A percentile compares a stretch with the other conserved stretches of the same genome.
These are phyloP conservation scores for Boechera stricta DNA, from an alignment of 345 rosid species.

Conservation along the genomic window DNA sequence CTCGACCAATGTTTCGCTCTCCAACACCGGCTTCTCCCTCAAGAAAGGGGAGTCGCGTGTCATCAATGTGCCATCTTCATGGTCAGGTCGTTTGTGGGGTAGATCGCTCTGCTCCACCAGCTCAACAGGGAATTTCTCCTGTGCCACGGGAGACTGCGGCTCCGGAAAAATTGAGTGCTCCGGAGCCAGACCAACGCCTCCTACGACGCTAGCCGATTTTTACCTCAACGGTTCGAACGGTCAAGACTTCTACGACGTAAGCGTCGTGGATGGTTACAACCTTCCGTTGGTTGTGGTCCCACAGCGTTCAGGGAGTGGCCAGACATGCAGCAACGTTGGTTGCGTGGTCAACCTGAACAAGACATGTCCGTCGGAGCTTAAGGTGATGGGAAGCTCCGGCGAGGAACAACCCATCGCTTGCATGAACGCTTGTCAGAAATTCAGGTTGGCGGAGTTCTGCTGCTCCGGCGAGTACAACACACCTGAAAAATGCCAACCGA, in stretches of 20 bases:
- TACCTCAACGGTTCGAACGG: constrained; percentile 27
- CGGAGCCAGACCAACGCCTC: constrained; percentile 45
- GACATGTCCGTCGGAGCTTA: constrained; percentile 54
- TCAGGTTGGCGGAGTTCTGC: constrained; percentile 48
- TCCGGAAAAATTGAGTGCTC: constrained; percentile 53
- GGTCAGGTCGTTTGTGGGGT: constrained; percentile 65
- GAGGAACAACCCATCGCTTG: constrained; percentile 49
- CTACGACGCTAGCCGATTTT: constrained; percentile 55
- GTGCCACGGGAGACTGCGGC: constrained; percentile 53
- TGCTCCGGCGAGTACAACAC: constrained; percentile 37
- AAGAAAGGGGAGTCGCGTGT: constrained; percentile 39
- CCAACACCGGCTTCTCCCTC: constrained; percentile 63
- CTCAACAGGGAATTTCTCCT: constrained; percentile 16
- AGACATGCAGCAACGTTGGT: constrained; percentile 4
- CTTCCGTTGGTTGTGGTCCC: constrained; percentile 30
- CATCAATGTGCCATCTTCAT: constrained; percentile 34
- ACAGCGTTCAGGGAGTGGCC: not conserved
- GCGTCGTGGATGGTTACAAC: constrained; percentile 38
- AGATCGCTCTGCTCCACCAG: constrained; percentile 51
- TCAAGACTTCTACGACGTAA: constrained; percentile 52
- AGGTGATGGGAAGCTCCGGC: constrained; percentile 17
- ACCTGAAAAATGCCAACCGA: constrained; percentile 51
- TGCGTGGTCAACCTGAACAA: constrained; percentile 48
- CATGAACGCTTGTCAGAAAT: constrained; percentile 53
- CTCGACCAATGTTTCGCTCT: not conserved